Base-by-base conservation (phyloP, 1,284 basidiomycete species). In the Ceratobasidium sp. region DNA sequence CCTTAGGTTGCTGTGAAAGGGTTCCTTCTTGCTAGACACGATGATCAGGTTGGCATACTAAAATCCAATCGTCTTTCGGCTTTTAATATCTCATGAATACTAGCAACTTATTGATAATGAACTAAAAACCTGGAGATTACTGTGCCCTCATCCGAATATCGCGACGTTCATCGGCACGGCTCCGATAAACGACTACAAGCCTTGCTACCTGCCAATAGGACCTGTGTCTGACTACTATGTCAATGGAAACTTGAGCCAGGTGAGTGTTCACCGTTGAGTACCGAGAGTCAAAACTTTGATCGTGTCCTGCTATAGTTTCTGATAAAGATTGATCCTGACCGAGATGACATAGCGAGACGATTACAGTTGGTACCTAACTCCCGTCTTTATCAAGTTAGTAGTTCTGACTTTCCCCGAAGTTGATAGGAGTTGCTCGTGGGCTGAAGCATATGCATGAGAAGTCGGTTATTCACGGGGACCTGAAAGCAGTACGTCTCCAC, bases 1-100 rank as follows among this genome's bases (percentile, higher is more conserved):
- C 15, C 3, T 38, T n/a, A 62, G 67, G 67, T 69, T 50, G 67
- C 67, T n/a, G 50, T 69, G 10, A 69, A 69, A 69, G 50, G 67
- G 15, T 69, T 69, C 23, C 44, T 52, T 3, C 28, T 42, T 15
- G 33, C 50, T 56, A 10, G 50, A 56, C 50, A 28, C 12, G 56
- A 28, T 15, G 50, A 69, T 3, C 44, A 69, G 40, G 67, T 69
- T 20, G 38, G 38, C 7, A 38, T 56, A 20, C n/a, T 15, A 5
- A 9, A 20, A 42, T 48, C 26, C 26, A 0, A 42, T 23, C 10
- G 15, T 10, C 10, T 48, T 26, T 46, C 38, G 15, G 13, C 62
- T 26, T 15, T n/a, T 46, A 65, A 17, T 38, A 15, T n/a, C 13
- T 62, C 12, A 15, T 40, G 3, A 1, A 7, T 46, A n/a, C 62